Percentiles rank a stretch among this genome's conserved stretches.
Conservation (phyloP, 108 stramenopile genomes). For the Nitzschia palea region DNA sequence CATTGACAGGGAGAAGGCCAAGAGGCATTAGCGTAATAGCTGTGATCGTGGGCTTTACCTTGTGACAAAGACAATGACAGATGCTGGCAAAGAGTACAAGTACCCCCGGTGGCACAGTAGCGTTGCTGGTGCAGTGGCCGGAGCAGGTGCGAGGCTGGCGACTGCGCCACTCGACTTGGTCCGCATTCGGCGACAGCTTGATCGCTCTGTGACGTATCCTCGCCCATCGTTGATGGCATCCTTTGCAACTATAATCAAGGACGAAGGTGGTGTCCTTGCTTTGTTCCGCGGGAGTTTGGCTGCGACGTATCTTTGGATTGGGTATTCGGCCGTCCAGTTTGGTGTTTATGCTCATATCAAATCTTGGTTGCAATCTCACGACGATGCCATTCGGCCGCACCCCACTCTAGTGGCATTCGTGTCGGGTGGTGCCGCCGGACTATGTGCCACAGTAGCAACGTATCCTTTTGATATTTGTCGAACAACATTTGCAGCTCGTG, state of each 20-base stretch:
- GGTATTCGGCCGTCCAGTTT: constrained; percentile 90
- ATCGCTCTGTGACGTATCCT: constrained; percentile 32
- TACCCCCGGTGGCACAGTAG: constrained; percentile 48
- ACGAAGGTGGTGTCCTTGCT: constrained; percentile 77
- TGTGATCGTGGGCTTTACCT: too few relatives aligned
- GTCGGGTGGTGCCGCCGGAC: constrained; percentile 80
- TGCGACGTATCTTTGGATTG: constrained; percentile 90
- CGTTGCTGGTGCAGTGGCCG: constrained; percentile 46
- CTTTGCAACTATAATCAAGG: constrained; percentile 48
- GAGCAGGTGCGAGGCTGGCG: constrained; percentile 51
- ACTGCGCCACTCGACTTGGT: constrained; percentile 92
- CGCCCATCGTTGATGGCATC: constrained; percentile 16
- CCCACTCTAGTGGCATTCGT: constrained; percentile 54
- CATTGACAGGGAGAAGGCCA: constrained; percentile 7
- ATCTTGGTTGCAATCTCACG: background rate
- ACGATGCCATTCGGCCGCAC: background rate
- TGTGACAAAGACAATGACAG: constrained; percentile 9
- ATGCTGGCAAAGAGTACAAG: background rate
- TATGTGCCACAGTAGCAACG: constrained; percentile 79
- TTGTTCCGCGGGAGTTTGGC: constrained; percentile 91
- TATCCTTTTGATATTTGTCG: constrained; percentile 94
- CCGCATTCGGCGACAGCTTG: constrained; percentile 86
- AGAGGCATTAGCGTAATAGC: too few relatives aligned
- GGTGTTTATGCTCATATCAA: constrained; percentile 59
- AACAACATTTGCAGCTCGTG: constrained; percentile 89